phyloP scores from a whole-genome alignment of 768 basidiomycete species.

The Russula emetica region DNA sequence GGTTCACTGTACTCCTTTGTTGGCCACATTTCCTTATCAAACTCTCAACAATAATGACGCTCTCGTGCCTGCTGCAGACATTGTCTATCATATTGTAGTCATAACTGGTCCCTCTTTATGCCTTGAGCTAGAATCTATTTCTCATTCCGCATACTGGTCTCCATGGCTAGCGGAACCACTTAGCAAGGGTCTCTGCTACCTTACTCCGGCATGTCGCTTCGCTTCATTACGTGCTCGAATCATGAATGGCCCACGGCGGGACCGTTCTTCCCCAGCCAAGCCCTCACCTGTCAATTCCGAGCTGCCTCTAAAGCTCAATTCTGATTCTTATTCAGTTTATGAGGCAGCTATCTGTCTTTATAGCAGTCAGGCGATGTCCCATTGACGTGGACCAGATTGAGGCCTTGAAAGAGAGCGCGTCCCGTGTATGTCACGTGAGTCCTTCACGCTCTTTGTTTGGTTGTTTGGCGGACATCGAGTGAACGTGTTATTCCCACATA shows the following conservation, averaged over 20 bases:
- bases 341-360: neutral
- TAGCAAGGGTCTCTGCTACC: no score
- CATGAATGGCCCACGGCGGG: neutral
- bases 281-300: neutral
- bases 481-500: neutral
- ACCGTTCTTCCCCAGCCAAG: neutral
- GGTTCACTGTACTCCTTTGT: neutral
- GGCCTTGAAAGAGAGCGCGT: no score
- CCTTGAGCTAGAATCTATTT: neutral
- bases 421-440: slow-evolving; percentile 18
- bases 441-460: slow-evolving; percentile 20
- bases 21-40: neutral
- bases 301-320: neutral
- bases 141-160: neutral
- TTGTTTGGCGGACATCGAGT: slow-evolving; percentile 12
- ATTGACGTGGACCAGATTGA: no score
- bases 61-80: neutral
- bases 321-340: neutral
- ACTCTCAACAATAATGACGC: neutral
- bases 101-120: neutral
- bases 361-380: neutral
- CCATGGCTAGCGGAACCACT: neutral
- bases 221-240: neutral
- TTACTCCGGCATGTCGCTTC: neutral
- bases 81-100: neutral